Conservation (phyloP, 2,329 filamentous ascomycete species). For the Ophiosphaerella herpotricha region DNA sequence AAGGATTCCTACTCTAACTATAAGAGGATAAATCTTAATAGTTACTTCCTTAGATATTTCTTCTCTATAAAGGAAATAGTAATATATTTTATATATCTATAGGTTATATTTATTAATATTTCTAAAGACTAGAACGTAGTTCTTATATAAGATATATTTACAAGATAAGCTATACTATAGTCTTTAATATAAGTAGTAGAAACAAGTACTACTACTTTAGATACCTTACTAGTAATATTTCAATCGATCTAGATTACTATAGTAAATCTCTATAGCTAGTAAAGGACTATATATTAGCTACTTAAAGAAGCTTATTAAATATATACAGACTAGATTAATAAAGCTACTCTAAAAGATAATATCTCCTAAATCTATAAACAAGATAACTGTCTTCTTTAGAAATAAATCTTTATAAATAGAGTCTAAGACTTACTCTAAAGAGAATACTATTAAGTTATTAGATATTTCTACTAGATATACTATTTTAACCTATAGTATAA, state of each 20-base stretch:
- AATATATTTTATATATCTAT: conserved; percentile 14
- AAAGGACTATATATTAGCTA: conserved; percentile 3
- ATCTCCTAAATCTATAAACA: conserved; percentile 5
- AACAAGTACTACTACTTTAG: conserved; percentile 16
- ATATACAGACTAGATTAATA: conserved; percentile 14
- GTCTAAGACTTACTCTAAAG: conserved; percentile 4
- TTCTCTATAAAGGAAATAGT: conserved; percentile 15
- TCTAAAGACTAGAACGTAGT: conserved; percentile 16
- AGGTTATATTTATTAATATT: conserved; percentile 8
- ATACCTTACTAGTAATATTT: conserved; percentile 13
- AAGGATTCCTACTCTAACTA: conserved; percentile 14
- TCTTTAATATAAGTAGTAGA: conserved; percentile 14
- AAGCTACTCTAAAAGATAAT: conserved; percentile 14
- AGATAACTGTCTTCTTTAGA: conserved; percentile 2
- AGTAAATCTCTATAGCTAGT: conserved; percentile 9
- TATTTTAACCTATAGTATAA: conserved; percentile 3
- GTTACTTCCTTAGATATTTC: conserved; percentile 12
- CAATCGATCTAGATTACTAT: conserved; percentile 6
- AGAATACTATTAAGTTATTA: neutral
- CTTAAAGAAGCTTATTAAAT: conserved; percentile 12
- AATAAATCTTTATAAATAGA: conserved; percentile 14
- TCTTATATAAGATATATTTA: conserved; percentile 14
- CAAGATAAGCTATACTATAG: conserved; percentile 16
- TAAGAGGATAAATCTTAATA: conserved; percentile 12
- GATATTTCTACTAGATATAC: neutral